Evolutionary conservation across 2,329 filamentous ascomycete genomes (phyloP).

Genomic region (Aspergillus sp.): DNA sequence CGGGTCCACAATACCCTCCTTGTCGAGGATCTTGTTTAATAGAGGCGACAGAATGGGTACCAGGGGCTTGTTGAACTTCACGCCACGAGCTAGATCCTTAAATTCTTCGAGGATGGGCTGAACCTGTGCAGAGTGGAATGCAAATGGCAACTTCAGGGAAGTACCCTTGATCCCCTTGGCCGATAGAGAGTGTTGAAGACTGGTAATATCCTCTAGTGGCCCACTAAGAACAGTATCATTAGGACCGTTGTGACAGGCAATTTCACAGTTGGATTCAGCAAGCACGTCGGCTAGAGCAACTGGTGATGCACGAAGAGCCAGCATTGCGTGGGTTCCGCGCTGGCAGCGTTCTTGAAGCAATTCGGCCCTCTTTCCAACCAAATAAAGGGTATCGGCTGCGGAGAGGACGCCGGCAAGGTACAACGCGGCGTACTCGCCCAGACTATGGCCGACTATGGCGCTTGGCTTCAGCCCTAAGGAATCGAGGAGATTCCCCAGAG

Average conservation of each 20-base stretch:
- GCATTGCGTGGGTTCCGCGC: constrained; percentile 65
- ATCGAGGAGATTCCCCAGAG: constrained; percentile 36
- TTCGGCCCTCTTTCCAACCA: constrained; percentile 68
- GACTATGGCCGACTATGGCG: constrained; percentile 43
- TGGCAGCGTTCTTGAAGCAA: constrained; percentile 66
- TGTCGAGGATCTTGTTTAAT: constrained; percentile 56
- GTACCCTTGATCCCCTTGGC: constrained; percentile 59
- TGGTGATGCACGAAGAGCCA: constrained; percentile 51
- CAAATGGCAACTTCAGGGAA: constrained; percentile 63
- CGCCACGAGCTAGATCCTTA: constrained; percentile 2
- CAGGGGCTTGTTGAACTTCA: constrained; percentile 55
- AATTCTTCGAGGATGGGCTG: constrained; percentile 16
- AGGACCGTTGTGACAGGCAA: constrained; percentile 74
- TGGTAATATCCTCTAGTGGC: constrained; percentile 59
- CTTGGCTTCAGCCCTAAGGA: constrained; percentile 39
- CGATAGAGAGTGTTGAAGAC: constrained; percentile 52
- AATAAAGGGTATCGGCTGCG: constrained; percentile 50
- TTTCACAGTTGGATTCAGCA: background rate
- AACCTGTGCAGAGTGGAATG: constrained; percentile 39
- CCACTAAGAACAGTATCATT: constrained; percentile 70
- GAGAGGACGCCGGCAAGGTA: constrained; percentile 34
- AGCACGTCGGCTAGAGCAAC: constrained; percentile 40
- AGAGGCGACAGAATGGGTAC: constrained; percentile 70
- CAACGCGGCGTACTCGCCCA: constrained; percentile 40
- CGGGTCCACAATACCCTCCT: constrained; percentile 56